phyloP scores from a whole-genome alignment of 257 asterid species.

The Scutellaria barbata region DNA sequence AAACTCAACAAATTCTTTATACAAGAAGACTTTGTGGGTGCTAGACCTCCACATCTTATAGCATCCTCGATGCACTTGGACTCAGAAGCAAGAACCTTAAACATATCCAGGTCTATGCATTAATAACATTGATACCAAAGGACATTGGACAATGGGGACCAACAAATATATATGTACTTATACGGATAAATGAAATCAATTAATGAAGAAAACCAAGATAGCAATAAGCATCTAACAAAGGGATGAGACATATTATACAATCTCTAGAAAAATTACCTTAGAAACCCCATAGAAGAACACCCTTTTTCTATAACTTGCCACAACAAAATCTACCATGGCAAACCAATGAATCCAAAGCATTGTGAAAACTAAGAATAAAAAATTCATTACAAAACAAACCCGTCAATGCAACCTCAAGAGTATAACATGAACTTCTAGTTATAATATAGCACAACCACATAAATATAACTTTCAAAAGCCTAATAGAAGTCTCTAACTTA shows the following conservation, averaged over 20 bases:
- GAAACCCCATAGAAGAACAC: not conserved
- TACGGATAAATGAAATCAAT: too few species aligned
- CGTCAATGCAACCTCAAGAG: slow-evolving; percentile 16
- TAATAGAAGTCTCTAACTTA: not conserved
- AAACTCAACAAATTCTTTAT: slow-evolving; percentile 66
- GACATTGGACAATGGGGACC: not conserved
- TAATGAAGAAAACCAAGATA: too few species aligned
- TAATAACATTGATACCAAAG: not conserved
- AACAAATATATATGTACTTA: not conserved
- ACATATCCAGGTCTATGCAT: slow-evolving; percentile 30
- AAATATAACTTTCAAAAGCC: not conserved
- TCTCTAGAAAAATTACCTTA: too few species aligned
- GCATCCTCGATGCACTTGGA: slow-evolving; percentile 68
- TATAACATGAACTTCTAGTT: not conserved
- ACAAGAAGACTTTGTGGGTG: slow-evolving; percentile 77
- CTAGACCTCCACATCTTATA: slow-evolving; percentile 91
- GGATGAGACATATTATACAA: too few species aligned
- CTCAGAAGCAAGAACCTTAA: slow-evolving; percentile 79
- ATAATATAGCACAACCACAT: slow-evolving; percentile 1
- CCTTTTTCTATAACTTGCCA: not conserved
- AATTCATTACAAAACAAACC: slow-evolving; percentile 1
- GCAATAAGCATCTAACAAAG: too few species aligned
- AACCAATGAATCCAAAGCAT: not conserved
- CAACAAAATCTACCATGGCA: slow-evolving; percentile 4
- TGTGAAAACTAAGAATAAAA: too few species aligned